Evolutionary conservation across 23 red algal species (phyloP).

Genomic region (Chondrus crispus): DNA sequence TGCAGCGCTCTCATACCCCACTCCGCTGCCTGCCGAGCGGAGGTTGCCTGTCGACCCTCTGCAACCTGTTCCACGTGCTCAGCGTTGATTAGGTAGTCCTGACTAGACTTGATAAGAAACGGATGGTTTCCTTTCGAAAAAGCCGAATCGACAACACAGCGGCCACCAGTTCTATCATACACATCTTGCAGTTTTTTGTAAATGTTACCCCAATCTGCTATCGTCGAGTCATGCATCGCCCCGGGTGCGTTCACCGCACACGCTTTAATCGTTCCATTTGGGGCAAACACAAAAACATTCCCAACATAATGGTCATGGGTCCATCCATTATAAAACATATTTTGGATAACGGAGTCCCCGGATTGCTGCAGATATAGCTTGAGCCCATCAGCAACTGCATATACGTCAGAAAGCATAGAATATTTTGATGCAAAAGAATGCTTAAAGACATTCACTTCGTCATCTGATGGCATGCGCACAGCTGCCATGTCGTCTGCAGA

Average conservation of each 20-base stretch:
- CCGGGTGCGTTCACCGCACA: neutral
- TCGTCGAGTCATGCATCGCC: neutral
- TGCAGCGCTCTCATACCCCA: neutral
- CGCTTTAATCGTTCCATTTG: neutral
- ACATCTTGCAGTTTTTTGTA: neutral
- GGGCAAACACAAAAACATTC: constrained; percentile 16
- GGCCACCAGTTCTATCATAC: neutral
- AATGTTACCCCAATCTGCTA: neutral
- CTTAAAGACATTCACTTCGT: neutral
- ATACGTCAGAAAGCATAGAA: neutral
- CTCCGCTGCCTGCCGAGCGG: neutral
- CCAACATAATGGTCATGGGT: constrained; percentile 25
- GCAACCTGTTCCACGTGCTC: neutral
- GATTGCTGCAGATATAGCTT: constrained; percentile 4
- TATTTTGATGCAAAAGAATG: neutral
- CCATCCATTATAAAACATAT: constrained; percentile 36
- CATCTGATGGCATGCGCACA: neutral
- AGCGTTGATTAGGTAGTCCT: neutral
- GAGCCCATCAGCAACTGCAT: neutral
- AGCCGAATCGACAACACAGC: constrained; percentile 7
- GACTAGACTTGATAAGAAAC: neutral
- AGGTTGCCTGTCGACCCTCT: neutral
- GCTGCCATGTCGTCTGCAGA: neutral
- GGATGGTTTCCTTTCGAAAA: neutral
- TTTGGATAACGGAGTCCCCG: neutral